Evolutionary conservation across 2,329 filamentous ascomycete species (phyloP).

Genomic region (Penicillium sp.): DNA sequence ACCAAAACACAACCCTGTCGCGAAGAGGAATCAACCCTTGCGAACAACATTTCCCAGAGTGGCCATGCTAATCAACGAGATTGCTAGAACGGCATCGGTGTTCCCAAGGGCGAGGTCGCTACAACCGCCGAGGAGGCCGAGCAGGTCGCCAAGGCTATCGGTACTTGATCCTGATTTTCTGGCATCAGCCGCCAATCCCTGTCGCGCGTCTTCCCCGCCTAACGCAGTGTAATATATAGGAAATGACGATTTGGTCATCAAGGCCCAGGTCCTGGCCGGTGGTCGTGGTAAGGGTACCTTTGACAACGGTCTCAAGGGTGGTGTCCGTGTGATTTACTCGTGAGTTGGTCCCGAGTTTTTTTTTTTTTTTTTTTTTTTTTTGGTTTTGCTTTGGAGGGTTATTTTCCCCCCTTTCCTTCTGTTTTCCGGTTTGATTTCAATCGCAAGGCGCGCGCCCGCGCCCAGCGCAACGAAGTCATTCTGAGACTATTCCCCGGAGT

Average conservation of each 20-base stretch:
- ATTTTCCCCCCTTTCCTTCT: not conserved
- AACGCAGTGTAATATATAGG: constrained; percentile 37
- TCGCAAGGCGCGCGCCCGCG: not conserved
- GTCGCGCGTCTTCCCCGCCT: constrained; percentile 12
- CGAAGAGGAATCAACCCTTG: constrained; percentile 2
- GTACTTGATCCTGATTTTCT: constrained; percentile 40
- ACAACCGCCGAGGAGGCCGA: constrained; percentile 81
- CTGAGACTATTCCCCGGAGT: not conserved
- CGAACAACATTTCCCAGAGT: constrained; percentile 1
- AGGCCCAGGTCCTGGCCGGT: constrained; percentile 96
- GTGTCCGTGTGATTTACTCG: constrained; percentile 98
- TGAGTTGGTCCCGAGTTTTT: constrained; percentile 34
- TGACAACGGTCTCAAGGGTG: constrained; percentile 97
- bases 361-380: no score
- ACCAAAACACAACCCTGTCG: constrained; percentile 9
- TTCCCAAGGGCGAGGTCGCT: constrained; percentile 85
- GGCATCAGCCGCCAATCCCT: not conserved
- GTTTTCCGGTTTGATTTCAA: no score
- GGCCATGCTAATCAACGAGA: constrained; percentile 19
- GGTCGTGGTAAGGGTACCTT: constrained; percentile 97
- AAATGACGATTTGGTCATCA: constrained; percentile 96
- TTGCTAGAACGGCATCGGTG: constrained; percentile 80
- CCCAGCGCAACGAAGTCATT: not conserved
- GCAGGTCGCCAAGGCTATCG: constrained; percentile 81
- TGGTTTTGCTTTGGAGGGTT: not conserved